Percentiles rank a stretch among this genome's conserved stretches.
Evolutionary conservation across 208 protist genomes (phyloP).

Genomic region (Trypanosoma mega): DNA sequence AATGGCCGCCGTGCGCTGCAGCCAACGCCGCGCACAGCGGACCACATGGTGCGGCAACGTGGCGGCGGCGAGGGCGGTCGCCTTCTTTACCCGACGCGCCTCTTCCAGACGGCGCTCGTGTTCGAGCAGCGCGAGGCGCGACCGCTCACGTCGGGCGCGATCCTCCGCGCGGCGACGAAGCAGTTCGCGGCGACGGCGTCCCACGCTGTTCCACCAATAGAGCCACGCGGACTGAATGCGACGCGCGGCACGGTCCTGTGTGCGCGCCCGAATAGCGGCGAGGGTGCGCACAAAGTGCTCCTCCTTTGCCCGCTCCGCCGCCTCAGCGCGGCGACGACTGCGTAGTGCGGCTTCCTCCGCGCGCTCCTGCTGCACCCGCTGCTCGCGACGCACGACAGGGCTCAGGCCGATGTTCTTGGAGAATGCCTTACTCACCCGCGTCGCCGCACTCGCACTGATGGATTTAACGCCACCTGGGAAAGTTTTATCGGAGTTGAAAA

Average conservation of each 20-base stretch:
- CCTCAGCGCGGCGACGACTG: neutral
- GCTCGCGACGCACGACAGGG: conserved; percentile 13
- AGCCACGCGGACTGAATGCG: conserved; percentile 60
- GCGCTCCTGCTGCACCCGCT: conserved; percentile 17
- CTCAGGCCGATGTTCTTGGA: conserved; percentile 14
- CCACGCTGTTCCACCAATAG: conserved; percentile 65
- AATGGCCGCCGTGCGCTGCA: conserved; percentile 39
- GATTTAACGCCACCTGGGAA: neutral
- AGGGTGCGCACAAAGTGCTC: conserved; percentile 27
- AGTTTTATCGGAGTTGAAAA: neutral
- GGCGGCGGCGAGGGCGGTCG: no score
- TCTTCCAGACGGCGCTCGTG: conserved; percentile 23
- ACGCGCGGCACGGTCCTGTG: conserved; percentile 36
- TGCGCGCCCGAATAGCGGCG: conserved; percentile 32
- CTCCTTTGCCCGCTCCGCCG: conserved; percentile 12
- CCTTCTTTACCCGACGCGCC: conserved; percentile 1
- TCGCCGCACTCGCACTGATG: neutral
- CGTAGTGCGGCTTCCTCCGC: conserved; percentile 20
- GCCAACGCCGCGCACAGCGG: conserved; percentile 43
- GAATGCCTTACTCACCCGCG: neutral
- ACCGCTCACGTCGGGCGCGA: conserved; percentile 28
- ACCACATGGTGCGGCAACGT: conserved; percentile 27
- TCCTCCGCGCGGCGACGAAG: conserved; percentile 49
- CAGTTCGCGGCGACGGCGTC: conserved; percentile 41
- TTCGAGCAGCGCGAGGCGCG: conserved; percentile 26